phyloP scores from a whole-genome alignment of 1,284 basidiomycete genomes.

The Cryptococcus hybrid region DNA sequence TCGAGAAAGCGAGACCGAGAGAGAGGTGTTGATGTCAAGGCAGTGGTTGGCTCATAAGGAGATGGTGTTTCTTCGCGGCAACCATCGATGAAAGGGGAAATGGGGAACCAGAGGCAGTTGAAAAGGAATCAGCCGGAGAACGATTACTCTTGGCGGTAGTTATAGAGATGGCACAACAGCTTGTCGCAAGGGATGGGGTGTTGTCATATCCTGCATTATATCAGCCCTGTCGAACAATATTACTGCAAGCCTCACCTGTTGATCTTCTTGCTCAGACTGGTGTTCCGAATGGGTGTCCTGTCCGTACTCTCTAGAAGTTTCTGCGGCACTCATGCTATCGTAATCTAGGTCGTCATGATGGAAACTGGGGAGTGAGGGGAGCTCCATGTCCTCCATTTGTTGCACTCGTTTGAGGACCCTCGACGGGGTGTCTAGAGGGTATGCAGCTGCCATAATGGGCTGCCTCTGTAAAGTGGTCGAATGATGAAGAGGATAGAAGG shows the following conservation, averaged over 20 bases:
- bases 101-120: slow-evolving; percentile 26
- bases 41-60: slow-evolving; percentile 17
- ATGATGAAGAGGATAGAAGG: not conserved
- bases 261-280: not conserved
- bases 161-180: slow-evolving; percentile 6
- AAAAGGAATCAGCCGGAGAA: slow-evolving; percentile 18
- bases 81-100: slow-evolving; percentile 19
- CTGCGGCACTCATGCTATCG: slow-evolving; percentile 19
- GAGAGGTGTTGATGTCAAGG: slow-evolving; percentile 32
- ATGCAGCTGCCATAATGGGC: slow-evolving; percentile 23
- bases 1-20: slow-evolving; percentile 10
- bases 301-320: slow-evolving; percentile 1
- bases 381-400: slow-evolving; percentile 40
- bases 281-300: slow-evolving; percentile 2
- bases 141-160: slow-evolving; percentile 4
- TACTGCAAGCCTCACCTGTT: too few relatives aligned
- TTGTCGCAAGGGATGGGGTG: slow-evolving; percentile 29
- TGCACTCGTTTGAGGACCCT: slow-evolving; percentile 39
- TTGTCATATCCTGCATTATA: slow-evolving; percentile 17
- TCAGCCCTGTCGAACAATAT: not conserved
- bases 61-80: slow-evolving; percentile 12
- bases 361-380: slow-evolving; percentile 45
- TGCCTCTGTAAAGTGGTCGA: not conserved
- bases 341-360: slow-evolving; percentile 40
- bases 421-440: slow-evolving; percentile 35